Evolutionary conservation across 768 basidiomycete species (phyloP).

Genomic region (Mycena vulgaris): DNA sequence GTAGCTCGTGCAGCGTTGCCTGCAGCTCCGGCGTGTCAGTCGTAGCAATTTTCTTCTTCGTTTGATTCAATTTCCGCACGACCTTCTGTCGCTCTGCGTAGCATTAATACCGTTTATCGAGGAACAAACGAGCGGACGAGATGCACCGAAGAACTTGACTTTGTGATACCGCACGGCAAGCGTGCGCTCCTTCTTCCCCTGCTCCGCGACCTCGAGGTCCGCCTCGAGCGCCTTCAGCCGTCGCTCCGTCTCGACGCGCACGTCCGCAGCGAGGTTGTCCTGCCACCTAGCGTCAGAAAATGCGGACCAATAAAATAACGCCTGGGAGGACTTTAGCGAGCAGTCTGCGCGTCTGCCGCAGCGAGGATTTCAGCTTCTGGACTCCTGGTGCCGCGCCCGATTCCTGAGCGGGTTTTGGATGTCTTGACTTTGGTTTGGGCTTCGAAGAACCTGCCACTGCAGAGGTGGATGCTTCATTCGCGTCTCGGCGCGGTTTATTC

Average conservation of each 20-base stretch:
- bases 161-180: conserved; percentile 88
- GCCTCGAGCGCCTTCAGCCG: conserved; percentile 81
- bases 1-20: conserved; percentile 68
- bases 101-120: not conserved
- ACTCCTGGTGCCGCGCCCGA: conserved; percentile 70
- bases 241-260: conserved; percentile 86
- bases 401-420: conserved; percentile 46
- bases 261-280: conserved; percentile 89
- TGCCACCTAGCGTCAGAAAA: conserved; percentile 45
- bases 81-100: conserved; percentile 89
- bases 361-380: conserved; percentile 87
- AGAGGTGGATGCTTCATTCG: conserved; percentile 13
- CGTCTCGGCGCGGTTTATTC: conserved; percentile 24
- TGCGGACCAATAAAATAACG: not conserved
- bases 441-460: conserved; percentile 42
- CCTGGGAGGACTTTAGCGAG: conserved; percentile 76
- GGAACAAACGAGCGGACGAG: not conserved
- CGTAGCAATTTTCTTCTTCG: conserved; percentile 67
- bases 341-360: conserved; percentile 87
- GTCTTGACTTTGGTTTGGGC: conserved; percentile 45
- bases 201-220: conserved; percentile 78
- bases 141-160: conserved; percentile 93
- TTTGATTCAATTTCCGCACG: conserved; percentile 79
- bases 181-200: conserved; percentile 76
- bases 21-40: conserved; percentile 58